These are phyloP conservation scores for Clarkia xantiana DNA, from an alignment of 345 rosid species.

Conservation along the genomic window DNA sequence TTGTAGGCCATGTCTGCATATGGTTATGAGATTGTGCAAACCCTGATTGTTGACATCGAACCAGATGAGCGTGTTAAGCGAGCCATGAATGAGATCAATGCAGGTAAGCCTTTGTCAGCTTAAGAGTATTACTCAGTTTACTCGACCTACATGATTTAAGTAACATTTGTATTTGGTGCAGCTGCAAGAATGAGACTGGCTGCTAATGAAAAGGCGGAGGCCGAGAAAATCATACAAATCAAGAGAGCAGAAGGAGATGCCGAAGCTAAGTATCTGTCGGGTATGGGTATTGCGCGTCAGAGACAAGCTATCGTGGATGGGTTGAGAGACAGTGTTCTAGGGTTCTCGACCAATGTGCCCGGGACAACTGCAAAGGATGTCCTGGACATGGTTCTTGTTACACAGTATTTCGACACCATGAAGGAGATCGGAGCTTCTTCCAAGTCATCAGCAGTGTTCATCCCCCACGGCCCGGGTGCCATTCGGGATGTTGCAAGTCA, in stretches of 20 bases:
- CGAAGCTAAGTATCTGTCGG: conserved; percentile 42
- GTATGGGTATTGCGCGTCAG: conserved; percentile 46
- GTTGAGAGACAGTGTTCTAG: conserved; percentile 46
- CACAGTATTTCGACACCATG: conserved; percentile 64
- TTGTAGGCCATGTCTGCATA: conserved; percentile 58
- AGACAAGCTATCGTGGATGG: conserved; percentile 55
- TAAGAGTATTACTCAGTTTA: conserved; percentile 58
- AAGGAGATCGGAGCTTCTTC: conserved; percentile 56
- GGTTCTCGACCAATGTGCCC: conserved; percentile 46
- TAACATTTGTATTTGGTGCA: not conserved
- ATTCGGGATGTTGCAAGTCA: conserved; percentile 45
- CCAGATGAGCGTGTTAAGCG: too few species aligned
- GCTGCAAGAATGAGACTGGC: conserved; percentile 52
- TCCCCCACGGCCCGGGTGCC: conserved; percentile 66
- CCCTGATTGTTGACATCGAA: too few species aligned
- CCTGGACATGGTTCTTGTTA: conserved; percentile 65
- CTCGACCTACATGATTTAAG: too few species aligned
- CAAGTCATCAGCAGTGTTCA: conserved; percentile 42
- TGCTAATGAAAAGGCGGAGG: too few species aligned
- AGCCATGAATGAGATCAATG: too few species aligned
- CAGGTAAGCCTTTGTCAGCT: conserved; percentile 43
- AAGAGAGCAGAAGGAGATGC: too few species aligned
- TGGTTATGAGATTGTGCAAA: too few species aligned
- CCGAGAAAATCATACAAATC: too few species aligned
- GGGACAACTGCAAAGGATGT: conserved; percentile 57